Conservation (phyloP, 2,329 filamentous ascomycete genomes). For the Ceratocystis harringtonii region DNA sequence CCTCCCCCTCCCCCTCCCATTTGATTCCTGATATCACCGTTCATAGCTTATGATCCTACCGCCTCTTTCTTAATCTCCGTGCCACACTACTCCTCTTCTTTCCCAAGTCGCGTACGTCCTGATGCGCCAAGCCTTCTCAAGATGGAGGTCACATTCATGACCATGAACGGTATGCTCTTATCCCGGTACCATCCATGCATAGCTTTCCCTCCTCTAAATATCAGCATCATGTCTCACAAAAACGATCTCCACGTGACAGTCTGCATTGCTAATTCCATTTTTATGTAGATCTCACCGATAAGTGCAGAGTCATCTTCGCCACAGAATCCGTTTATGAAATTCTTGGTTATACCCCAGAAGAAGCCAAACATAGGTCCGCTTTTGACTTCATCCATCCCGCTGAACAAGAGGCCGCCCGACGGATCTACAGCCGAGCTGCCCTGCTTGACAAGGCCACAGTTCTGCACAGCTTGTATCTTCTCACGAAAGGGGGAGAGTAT, state of each 20-base stretch:
- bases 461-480: constrained; percentile 33
- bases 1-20: not conserved
- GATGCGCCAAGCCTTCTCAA: constrained; percentile 18
- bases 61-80: constrained; percentile 6
- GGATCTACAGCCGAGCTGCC: constrained; percentile 57
- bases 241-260: not conserved
- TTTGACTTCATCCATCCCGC: constrained; percentile 81
- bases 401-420: constrained; percentile 59
- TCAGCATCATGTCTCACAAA: not conserved
- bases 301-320: constrained; percentile 68
- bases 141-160: constrained; percentile 83
- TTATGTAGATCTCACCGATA: constrained; percentile 49
- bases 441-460: constrained; percentile 73
- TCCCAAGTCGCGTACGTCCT: not conserved
- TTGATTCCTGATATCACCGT: not conserved
- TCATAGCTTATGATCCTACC: constrained; percentile 1
- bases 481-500: constrained; percentile 31
- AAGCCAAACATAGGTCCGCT: constrained; percentile 60
- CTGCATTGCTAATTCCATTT: not conserved
- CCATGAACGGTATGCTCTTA: constrained; percentile 54
- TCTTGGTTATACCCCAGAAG: constrained; percentile 61
- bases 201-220: not conserved
- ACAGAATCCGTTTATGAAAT: constrained; percentile 76
- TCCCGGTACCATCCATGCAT: not conserved
- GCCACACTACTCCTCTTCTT: not conserved